These are phyloP conservation scores for Fraxinus sp. DNA, from an alignment of 305 asterid species.

Conservation along the genomic window DNA sequence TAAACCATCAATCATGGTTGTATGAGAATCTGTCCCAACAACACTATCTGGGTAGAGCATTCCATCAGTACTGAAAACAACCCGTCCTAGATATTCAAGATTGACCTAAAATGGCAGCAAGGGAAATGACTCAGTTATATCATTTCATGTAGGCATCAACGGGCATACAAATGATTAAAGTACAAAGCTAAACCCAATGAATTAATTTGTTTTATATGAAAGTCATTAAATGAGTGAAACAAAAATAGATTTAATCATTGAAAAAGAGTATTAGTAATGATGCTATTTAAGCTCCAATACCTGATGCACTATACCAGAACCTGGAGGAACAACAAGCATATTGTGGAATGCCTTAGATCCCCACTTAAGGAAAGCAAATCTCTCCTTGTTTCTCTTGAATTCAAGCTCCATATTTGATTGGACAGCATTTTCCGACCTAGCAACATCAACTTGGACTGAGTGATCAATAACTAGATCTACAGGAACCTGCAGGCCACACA, in stretches of 20 bases:
- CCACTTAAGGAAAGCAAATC: conserved; percentile 96
- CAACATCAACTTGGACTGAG: conserved; percentile 93
- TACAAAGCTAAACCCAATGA: not conserved
- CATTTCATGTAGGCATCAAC: not conserved
- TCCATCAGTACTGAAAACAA: conserved; percentile 77
- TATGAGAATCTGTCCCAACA: conserved; percentile 92
- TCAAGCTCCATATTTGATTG: conserved; percentile 88
- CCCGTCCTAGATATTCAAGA: conserved; percentile 88
- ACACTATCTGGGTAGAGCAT: conserved; percentile 87
- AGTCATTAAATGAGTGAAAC: not conserved
- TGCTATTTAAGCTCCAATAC: not conserved
- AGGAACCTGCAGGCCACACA: conserved; percentile 69
- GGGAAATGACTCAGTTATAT: too few relatives aligned
- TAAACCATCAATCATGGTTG: conserved; percentile 92
- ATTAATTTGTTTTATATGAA: not conserved
- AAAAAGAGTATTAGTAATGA: not conserved
- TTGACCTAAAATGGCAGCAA: conserved; percentile 53
- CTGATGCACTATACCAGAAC: conserved; percentile 81
- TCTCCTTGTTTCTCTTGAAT: conserved; percentile 87
- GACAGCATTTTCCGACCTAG: conserved; percentile 86
- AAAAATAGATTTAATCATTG: not conserved
- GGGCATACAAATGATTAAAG: not conserved
- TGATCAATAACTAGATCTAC: conserved; percentile 95
- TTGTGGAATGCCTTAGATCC: conserved; percentile 87
- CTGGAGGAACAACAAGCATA: conserved; percentile 99